Base-by-base conservation (phyloP, 169 alveolate genomes). In the Babesia ovata region DNA sequence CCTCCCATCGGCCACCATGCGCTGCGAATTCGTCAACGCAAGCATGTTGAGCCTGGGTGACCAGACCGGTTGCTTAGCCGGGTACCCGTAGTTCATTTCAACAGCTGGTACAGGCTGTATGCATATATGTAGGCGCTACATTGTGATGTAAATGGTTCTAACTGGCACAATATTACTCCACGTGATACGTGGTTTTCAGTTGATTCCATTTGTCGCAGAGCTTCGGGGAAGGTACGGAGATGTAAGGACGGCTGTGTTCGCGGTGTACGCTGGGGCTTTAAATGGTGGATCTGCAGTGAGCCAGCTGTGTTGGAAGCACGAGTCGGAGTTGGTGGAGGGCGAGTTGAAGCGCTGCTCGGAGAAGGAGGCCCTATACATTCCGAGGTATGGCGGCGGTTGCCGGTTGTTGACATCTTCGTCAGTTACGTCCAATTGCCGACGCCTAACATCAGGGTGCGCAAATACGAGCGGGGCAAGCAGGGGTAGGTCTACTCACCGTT, bases 361-460 rank as follows among this genome's bases (percentile, higher is more conserved):
- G 28, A 77, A 46, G 10, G 63, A 50, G 22, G n/a, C n/a, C 13
- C 72, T 77, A 36, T 65, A 67, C 45, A 77, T 77, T 21, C 86
- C 86, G 0, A 70, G 69, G 84, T 75, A 36, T 36, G 28, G 26
- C 44, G 12, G 22, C 21, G 33, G 58, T 58, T 28, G n/a, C 39
- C 50, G 4, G 10, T 33, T 33, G 39, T 39, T 21, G 6, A 49
- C 39, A 28, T n/a, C 2, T 22, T 8, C 11, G 4, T 8, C 59
- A 75, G 79, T 12, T 67, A 44, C 54, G 63, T 66, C 24, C 24
- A 65, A 12, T 28, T 65, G 61, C 39, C 28, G 48, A 52, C 62
- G 0, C 22, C 63, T 19, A 42, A 58, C 39, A 67, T 77, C 26
- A 54, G 65, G 17, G 16, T 59, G 46, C 44, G 86, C 45, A 57